Conservation (phyloP, 371 early-diverging fungal genomes). For the Nematocida homosporus region DNA sequence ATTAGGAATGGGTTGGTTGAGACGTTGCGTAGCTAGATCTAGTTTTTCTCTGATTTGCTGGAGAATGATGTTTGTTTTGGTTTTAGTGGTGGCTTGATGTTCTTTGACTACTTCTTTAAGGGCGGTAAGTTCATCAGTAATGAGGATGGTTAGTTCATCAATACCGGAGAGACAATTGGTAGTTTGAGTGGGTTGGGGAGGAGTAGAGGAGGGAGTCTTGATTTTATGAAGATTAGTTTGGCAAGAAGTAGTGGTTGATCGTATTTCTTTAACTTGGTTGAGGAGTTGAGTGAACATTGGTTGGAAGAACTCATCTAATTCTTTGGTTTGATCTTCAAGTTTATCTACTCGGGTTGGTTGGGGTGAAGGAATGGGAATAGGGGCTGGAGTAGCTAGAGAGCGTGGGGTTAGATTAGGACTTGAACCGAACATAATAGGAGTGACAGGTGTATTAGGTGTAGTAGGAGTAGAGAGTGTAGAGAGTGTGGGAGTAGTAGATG, state of each 20-base stretch:
- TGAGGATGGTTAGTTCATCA: slow-evolving; percentile 18
- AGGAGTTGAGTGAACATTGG: neutral
- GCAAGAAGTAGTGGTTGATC: too few relatives aligned
- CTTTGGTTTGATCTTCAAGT: neutral
- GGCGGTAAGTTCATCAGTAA: slow-evolving; percentile 14
- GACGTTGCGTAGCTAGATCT: neutral
- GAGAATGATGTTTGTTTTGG: neutral
- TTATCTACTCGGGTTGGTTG: neutral
- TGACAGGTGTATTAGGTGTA: too few relatives aligned
- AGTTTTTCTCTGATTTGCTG: neutral
- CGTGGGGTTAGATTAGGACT: too few relatives aligned
- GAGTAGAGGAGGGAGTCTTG: too few relatives aligned
- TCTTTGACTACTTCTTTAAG: slow-evolving; percentile 5
- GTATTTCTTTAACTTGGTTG: slow-evolving; percentile 1
- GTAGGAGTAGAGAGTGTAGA: too few relatives aligned
- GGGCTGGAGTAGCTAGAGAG: too few relatives aligned
- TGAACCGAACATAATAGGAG: too few relatives aligned
- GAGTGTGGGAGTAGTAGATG: too few relatives aligned
- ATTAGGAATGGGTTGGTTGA: neutral
- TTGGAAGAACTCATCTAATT: neutral
- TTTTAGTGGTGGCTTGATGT: neutral
- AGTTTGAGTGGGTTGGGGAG: neutral
- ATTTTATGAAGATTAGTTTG: too few relatives aligned
- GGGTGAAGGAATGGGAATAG: too few relatives aligned
- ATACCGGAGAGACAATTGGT: neutral